Evolutionary conservation across 2,329 filamentous ascomycete genomes (phyloP).

Genomic region (Triangularia verruculosa): DNA sequence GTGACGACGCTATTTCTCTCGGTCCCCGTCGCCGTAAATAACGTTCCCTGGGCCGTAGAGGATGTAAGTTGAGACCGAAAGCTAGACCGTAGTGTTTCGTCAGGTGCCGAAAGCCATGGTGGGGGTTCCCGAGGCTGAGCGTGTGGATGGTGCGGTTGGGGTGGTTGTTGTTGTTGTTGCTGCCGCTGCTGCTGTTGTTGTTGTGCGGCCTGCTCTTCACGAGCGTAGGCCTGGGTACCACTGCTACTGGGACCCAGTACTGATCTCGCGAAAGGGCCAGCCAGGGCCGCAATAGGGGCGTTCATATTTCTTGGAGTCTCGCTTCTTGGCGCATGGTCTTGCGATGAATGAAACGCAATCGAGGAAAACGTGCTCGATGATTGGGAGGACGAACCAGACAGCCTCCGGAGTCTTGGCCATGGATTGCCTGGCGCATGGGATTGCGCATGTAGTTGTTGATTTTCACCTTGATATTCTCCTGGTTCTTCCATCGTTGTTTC

Average conservation of each 20-base stretch:
- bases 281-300: constrained; percentile 2
- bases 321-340: constrained; percentile 34
- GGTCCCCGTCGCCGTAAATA: constrained; percentile 52
- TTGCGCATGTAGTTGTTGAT: constrained; percentile 14
- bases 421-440: constrained; percentile 20
- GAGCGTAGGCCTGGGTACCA: constrained; percentile 9
- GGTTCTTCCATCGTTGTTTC: constrained; percentile 27
- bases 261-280: constrained; percentile 9
- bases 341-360: constrained; percentile 38
- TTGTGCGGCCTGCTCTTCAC: constrained; percentile 20
- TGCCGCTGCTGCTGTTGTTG: constrained; percentile 3
- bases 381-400: constrained; percentile 47
- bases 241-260: constrained; percentile 31
- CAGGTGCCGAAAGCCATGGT: constrained; percentile 46
- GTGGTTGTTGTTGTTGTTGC: background rate
- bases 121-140: constrained; percentile 34
- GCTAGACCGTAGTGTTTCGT: constrained; percentile 51
- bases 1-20: constrained; percentile 81
- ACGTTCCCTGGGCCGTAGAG: constrained; percentile 56
- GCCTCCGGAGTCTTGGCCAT: constrained; percentile 43
- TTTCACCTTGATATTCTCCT: background rate
- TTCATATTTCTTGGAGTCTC: constrained; percentile 16
- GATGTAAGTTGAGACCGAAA: constrained; percentile 54
- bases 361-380: constrained; percentile 48
- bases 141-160: background rate